Evolutionary conservation across 305 asterid species (phyloP).

Genomic region (Rubia tinctorum): DNA sequence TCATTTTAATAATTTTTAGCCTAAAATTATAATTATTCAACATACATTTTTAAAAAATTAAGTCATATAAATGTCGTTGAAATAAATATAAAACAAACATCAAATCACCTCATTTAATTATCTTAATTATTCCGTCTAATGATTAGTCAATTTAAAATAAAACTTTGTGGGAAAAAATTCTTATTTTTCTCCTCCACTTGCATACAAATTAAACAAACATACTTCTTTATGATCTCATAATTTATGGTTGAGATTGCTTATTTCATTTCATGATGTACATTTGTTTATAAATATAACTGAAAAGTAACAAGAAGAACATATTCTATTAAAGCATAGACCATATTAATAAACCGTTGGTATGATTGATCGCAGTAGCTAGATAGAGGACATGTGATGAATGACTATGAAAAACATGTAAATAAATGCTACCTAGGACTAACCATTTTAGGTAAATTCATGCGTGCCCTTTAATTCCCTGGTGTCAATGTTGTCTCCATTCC

Average conservation of each 20-base stretch:
- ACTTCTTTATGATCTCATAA: no score
- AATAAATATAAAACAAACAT: no score
- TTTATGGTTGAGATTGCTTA: neutral
- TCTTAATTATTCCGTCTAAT: no score
- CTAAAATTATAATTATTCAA: no score
- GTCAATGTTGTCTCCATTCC: constrained; percentile 6
- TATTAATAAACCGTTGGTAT: neutral
- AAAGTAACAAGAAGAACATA: neutral
- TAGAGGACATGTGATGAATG: constrained; percentile 6
- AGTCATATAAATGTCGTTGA: no score
- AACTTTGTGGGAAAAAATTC: no score
- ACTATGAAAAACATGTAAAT: neutral
- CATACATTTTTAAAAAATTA: no score
- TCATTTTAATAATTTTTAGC: no score
- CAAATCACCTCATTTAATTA: no score
- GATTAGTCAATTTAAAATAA: no score
- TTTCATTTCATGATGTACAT: neutral
- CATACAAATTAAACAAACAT: constrained; percentile 15
- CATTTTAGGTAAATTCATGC: neutral
- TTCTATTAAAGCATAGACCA: neutral
- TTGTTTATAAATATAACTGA: neutral
- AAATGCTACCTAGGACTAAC: constrained; percentile 2
- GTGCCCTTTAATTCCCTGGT: constrained; percentile 7
- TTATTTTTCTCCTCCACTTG: no score
- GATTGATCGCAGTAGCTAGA: neutral